Conservation (phyloP, 192 early-diverging fungal genomes). For the Coemansia sp. region DNA sequence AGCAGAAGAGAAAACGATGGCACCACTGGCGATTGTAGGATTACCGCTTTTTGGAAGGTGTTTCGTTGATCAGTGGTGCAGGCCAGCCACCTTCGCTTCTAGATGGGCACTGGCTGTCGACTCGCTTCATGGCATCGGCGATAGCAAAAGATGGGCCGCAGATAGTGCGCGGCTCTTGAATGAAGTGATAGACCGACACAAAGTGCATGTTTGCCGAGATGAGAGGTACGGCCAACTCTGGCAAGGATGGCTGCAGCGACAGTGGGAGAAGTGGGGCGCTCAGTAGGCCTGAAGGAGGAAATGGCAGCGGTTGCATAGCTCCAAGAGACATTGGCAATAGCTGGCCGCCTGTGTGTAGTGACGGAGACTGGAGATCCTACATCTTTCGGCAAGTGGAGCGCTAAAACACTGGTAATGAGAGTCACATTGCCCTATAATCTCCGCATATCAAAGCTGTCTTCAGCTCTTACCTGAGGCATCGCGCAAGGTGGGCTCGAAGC, state of each 20-base stretch:
- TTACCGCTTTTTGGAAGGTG: not conserved
- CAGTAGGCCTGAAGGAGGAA: not conserved
- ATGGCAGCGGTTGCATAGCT: not conserved
- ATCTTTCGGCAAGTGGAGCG: not conserved
- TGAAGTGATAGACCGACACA: constrained; percentile 7
- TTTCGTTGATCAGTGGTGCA: not conserved
- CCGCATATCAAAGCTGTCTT: not conserved
- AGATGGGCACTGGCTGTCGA: constrained; percentile 16
- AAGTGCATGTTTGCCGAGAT: not conserved
- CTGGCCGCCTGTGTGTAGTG: not conserved
- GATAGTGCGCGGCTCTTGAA: constrained; percentile 23
- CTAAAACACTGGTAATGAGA: not conserved
- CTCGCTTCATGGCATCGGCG: constrained; percentile 25
- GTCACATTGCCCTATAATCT: too few relatives aligned
- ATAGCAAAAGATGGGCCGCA: constrained; percentile 19
- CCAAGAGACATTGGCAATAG: constrained; percentile 3
- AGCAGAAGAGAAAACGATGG: not conserved
- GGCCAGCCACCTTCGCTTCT: constrained; percentile 24
- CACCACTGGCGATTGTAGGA: not conserved
- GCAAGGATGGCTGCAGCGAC: not conserved
- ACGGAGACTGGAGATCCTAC: not conserved
- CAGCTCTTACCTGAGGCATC: not conserved
- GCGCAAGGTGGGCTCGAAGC: too few relatives aligned
- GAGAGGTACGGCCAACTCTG: not conserved
- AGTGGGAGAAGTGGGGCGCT: not conserved